Base-by-base conservation (phyloP, 2,329 filamentous ascomycete genomes). In the Chrysosporium keratinophilum region DNA sequence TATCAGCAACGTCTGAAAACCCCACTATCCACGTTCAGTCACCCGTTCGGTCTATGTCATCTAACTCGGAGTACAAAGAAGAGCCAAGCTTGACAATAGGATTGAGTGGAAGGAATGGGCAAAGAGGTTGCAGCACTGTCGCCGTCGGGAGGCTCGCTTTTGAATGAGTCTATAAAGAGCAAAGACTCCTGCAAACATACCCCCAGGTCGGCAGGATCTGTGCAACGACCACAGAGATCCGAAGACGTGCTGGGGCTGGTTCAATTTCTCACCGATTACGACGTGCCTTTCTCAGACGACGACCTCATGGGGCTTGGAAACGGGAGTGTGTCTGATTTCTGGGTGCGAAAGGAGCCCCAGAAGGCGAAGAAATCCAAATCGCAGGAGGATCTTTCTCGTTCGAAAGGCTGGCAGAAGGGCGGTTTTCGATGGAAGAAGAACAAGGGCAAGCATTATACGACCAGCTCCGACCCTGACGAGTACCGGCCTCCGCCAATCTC, bases 201-300 rank as follows among this genome's bases (percentile, higher is more conserved):
- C 40, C 65, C 65, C 40, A 64, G 65, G 54, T 64, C 64, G 17
- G 64, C 65, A 14, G 65, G 65, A 11, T 63, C 63, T 33, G 64
- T 64, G n/a, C 61, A 64, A 52, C 59, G 60, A 52, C 59, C 58
- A 41, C 59, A 61, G 49, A 63, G 61, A 39, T 67, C 62, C 52
- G 67, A 70, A 41, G 64, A 62, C 50, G 56, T 69, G 23, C 60
- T 64, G 31, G 68, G 70, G 43, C 61, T 70, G 11, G 62, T 70
- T 41, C 65, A 61, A 40, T 69, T 69, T 57, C 67, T 70, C 39
- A 67, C 69, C 50, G 58, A 62, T 4, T 63, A 64, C 46, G 62
- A 63, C 49, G 52, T 53, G 15, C 55, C 65, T 47, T 49, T 54
- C 9, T 42, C 55, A n/a, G 51, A 52, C 19, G 41, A 45, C 31